Evolutionary conservation across 768 basidiomycete genomes (phyloP).

Genomic region (Kwoniella sp.): DNA sequence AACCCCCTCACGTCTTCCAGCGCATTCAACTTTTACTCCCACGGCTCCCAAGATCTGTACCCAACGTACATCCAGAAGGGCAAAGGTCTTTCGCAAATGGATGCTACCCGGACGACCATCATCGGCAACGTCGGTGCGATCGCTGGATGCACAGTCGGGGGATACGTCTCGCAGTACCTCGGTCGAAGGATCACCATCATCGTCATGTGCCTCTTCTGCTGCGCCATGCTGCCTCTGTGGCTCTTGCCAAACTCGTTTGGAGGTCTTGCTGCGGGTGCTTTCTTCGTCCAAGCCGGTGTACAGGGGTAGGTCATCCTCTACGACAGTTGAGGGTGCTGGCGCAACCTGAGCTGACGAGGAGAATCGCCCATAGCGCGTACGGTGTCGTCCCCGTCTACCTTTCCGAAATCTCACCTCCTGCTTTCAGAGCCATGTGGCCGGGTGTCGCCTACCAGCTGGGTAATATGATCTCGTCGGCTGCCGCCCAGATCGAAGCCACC

Average conservation of each 20-base stretch:
- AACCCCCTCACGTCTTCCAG: neutral
- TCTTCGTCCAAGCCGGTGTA: conserved; percentile 77
- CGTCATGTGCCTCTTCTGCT: conserved; percentile 20
- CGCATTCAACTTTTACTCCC: conserved; percentile 72
- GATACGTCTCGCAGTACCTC: conserved; percentile 70
- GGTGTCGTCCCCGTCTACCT: conserved; percentile 76
- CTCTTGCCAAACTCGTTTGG: conserved; percentile 71
- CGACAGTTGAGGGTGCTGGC: too few relatives aligned
- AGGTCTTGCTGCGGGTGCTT: conserved; percentile 65
- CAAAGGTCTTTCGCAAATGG: conserved; percentile 65
- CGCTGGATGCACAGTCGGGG: conserved; percentile 67
- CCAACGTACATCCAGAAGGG: conserved; percentile 52
- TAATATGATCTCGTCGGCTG: conserved; percentile 67
- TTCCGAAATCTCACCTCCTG: conserved; percentile 78
- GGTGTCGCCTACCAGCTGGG: conserved; percentile 81
- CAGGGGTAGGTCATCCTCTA: conserved; percentile 75
- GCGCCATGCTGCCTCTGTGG: conserved; percentile 63
- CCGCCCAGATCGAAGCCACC: conserved; percentile 73
- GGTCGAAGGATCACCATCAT: conserved; percentile 71
- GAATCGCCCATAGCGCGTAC: conserved; percentile 9
- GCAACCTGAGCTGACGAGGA: neutral
- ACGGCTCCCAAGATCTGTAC: conserved; percentile 47
- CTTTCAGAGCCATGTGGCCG: conserved; percentile 81
- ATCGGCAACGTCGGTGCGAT: conserved; percentile 61
- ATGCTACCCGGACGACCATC: conserved; percentile 74